Evolutionary conservation across 1,139 yeast species (phyloP), one percentile per base, ranked within the genome.

Genomic region (Cylindricascospora bacillispora): DNA sequence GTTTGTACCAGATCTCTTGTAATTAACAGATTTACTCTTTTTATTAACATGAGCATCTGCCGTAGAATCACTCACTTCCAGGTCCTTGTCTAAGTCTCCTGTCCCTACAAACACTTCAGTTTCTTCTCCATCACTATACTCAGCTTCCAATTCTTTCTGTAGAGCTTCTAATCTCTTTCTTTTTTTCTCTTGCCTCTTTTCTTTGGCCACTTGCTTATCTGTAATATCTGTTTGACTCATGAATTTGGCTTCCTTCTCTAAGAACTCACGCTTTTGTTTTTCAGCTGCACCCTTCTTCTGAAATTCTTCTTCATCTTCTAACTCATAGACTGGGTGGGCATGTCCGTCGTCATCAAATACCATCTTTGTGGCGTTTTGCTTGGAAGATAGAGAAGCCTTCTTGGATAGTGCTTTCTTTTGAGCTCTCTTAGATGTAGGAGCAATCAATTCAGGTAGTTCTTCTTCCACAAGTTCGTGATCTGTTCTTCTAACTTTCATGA

Each of bases 341-440:
- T 65, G 64, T 24, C 99, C 99, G 3, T 89, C 95, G 40, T 89
- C 98, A 50, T 89, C 99, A 52, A 89, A 89, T 33, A 70, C 67
- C 44, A 89, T 57, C 54, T 83, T 89, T 19, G 82, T 71, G 12
- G 95, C 77, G 37, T 72, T 70, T 6, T 85, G 80, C 37, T 69
- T 70, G 14, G 67, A 57, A 20, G 72, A 57, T n/a, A 73, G 50
- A n/a, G 81, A 68, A 10, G 75, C 73, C 53, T 86, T 89, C 60
- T 79, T 85, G 6, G 95, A 81, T 29, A 85, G 64, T 0, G 97
- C 95, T 41, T 72, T 76, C 63, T 83, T 89, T 27, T 73, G 75
- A n/a, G 79, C 78, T 46, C 98, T 69, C 50, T 81, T 89, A 3
- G 97, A 86, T 0, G 75, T 73, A 13, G 89, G 82, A 1, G 63